phyloP scores from a whole-genome alignment of 1,139 yeast genomes.

The Suhomyces atakaporum region DNA sequence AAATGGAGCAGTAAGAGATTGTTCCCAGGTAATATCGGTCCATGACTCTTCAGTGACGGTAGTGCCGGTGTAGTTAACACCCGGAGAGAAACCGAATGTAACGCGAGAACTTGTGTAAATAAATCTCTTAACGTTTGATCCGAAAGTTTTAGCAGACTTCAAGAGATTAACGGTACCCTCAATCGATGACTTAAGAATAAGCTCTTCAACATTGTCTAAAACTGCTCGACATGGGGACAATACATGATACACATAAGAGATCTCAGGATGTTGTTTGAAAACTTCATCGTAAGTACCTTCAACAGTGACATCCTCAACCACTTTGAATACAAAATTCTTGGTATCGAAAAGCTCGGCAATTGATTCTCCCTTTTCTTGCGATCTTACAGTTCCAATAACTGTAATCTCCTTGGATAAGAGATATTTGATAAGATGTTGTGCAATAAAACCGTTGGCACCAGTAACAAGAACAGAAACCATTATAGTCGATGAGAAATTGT shows the following conservation, averaged over 20 bases:
- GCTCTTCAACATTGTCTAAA: constrained; percentile 29
- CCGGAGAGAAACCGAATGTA: constrained; percentile 20
- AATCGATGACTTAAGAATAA: constrained; percentile 34
- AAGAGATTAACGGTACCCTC: constrained; percentile 36
- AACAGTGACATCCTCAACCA: constrained; percentile 34
- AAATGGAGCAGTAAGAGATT: constrained; percentile 22
- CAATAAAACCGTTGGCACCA: constrained; percentile 31
- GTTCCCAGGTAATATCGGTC: constrained; percentile 40
- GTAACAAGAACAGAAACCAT: not conserved
- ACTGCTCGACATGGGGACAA: constrained; percentile 32
- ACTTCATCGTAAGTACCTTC: constrained; percentile 17
- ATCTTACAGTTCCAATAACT: constrained; percentile 42
- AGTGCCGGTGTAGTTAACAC: constrained; percentile 3
- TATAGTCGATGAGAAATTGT: no score
- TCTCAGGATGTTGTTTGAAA: constrained; percentile 32
- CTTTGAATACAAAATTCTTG: constrained; percentile 40
- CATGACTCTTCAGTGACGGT: constrained; percentile 34
- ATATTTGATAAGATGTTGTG: constrained; percentile 30
- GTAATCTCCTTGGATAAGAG: constrained; percentile 29
- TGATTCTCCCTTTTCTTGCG: constrained; percentile 28
- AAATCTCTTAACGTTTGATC: constrained; percentile 29
- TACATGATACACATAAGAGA: constrained; percentile 35
- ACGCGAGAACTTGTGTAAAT: constrained; percentile 36
- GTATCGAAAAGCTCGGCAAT: constrained; percentile 12
- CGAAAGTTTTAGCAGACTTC: constrained; percentile 25